Conservation (phyloP, 2,329 filamentous ascomycete genomes). For the Penicillium sp. region DNA sequence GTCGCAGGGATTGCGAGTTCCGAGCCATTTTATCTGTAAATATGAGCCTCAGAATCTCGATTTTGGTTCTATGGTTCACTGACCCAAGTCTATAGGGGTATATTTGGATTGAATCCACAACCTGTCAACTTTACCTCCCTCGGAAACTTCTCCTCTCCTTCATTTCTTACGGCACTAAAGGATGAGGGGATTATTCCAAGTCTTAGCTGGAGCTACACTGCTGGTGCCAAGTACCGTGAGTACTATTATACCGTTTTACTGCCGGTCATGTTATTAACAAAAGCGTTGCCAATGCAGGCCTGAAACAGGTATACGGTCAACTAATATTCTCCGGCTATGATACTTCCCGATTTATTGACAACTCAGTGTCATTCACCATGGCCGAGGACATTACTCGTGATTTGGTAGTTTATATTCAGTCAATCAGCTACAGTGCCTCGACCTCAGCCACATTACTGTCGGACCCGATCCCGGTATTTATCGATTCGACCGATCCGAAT, state of each 20-base stretch:
- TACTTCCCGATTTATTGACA: slow-evolving; percentile 61
- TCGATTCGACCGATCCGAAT: slow-evolving; percentile 55
- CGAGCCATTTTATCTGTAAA: slow-evolving; percentile 49
- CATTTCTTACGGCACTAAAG: slow-evolving; percentile 57
- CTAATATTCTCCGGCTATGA: slow-evolving; percentile 75
- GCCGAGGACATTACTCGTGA: slow-evolving; percentile 61
- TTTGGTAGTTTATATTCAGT: slow-evolving; percentile 61
- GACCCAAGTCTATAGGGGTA: slow-evolving; percentile 44
- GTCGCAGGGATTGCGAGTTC: slow-evolving; percentile 27
- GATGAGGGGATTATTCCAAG: slow-evolving; percentile 67
- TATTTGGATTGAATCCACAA: slow-evolving; percentile 31
- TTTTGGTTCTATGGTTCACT: slow-evolving; percentile 41
- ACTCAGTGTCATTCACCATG: slow-evolving; percentile 63
- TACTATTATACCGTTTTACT: slow-evolving; percentile 9
- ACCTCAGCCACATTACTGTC: slow-evolving; percentile 20
- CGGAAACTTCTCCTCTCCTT: slow-evolving; percentile 50
- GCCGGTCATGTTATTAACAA: neutral
- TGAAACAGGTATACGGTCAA: slow-evolving; percentile 56
- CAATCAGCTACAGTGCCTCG: slow-evolving; percentile 26
- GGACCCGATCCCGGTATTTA: slow-evolving; percentile 47
- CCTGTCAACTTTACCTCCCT: slow-evolving; percentile 51
- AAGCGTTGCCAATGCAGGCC: slow-evolving; percentile 30
- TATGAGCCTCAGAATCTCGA: slow-evolving; percentile 45
- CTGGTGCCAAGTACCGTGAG: slow-evolving; percentile 72
- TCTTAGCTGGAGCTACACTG: slow-evolving; percentile 75